Evolutionary conservation across 169 alveolate genomes (phyloP).

Genomic region (Fabrea salina): DNA sequence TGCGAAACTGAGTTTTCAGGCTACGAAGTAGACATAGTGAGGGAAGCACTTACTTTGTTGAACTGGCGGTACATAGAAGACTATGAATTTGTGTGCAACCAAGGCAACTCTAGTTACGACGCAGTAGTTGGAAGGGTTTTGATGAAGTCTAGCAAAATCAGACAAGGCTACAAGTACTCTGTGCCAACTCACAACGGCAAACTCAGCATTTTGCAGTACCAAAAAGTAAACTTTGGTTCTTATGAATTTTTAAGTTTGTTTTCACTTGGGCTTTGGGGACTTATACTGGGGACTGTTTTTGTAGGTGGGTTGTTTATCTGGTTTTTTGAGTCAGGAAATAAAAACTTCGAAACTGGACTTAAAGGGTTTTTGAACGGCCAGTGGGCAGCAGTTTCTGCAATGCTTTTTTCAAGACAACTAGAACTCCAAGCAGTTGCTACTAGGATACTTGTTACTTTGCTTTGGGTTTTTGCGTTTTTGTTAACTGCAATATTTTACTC

Average conservation of each 20-base stretch:
- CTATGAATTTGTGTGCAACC: constrained; percentile 4
- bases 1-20: not conserved
- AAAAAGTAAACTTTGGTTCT: not conserved
- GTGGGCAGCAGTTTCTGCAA: not conserved
- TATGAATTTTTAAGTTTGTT: not conserved
- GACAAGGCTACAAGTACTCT: not conserved
- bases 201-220: not conserved
- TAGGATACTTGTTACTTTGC: not conserved
- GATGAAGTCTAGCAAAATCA: not conserved
- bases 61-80: not conserved
- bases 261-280: not conserved
- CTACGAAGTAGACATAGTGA: constrained; percentile 24
- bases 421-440: not conserved
- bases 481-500: not conserved
- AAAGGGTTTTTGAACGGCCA: not conserved
- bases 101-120: not conserved
- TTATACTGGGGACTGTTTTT: not conserved
- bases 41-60: not conserved
- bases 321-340: not conserved
- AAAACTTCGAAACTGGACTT: not conserved
- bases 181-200: constrained; percentile 11
- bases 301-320: not conserved
- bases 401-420: not conserved
- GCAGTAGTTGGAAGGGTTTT: not conserved
- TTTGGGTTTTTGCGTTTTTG: not conserved